Evolutionary conservation across 768 basidiomycete genomes (phyloP), one percentile per base, ranked within the genome.

Genomic region (Gyrodon lividus): DNA sequence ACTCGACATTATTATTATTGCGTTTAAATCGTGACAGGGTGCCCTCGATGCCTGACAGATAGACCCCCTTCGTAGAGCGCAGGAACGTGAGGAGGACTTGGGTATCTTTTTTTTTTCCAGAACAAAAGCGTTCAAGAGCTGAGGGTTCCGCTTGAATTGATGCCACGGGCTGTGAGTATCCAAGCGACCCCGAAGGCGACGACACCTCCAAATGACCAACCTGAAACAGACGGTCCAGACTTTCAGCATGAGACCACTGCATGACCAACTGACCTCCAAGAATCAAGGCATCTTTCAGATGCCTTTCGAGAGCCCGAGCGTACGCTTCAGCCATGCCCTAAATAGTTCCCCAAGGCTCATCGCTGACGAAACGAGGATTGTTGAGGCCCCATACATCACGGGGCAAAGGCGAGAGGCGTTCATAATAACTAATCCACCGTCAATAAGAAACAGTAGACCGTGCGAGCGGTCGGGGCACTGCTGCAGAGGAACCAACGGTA

Each of bases 161-260:
- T 62, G 3, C 77, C 80, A 5, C 60, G 69, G 1, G 44, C 14
- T 12, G 12, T 5, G 16, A 89, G 75, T 23, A 78, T 77, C 0
- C 74, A 75, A 16, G 82, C 79, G 2, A 80, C 68, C 59, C 88
- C 87, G 58, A 81, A 88, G 0, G 87, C 85, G 0, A 81, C 79
- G 4, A 87, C 81, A 2, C 87, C 87, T 12, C 87, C 87, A 55
- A 90, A 86, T 2, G 87, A 90, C 87, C 87, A 90, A 0, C 87
- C 87, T 89, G 48, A 2, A 13, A 13, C 5, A 26, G 2, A 26
- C 9, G 7, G 20, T 28, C 50, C 6, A 52, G 37, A 24, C 4
- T 19, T 53, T 26, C 35, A 42, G 20, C 20, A 46, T 19, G 20
- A n/a, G 5, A 1, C 2, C 4, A 41, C 33, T 5, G 20, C 0